phyloP scores from a whole-genome alignment of 2,329 filamentous ascomycete genomes.

The Escovopsis sp. region DNA sequence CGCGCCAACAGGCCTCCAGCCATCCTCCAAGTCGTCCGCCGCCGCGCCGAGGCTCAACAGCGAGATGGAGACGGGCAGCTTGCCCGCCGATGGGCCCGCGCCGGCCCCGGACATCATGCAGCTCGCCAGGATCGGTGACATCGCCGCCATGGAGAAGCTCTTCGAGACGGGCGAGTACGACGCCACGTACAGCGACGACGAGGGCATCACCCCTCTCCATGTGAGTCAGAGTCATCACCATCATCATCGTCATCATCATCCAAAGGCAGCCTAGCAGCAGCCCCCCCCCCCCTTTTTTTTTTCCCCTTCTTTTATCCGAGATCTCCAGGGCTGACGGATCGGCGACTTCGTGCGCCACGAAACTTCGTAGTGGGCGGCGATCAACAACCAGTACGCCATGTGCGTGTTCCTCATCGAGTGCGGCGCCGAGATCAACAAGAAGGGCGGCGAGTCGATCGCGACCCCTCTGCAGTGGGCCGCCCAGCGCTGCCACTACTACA shows the following conservation, averaged over 20 bases:
- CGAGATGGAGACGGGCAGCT: slow-evolving; percentile 39
- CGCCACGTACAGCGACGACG: slow-evolving; percentile 71
- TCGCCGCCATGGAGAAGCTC: slow-evolving; percentile 73
- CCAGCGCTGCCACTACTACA: slow-evolving; percentile 91
- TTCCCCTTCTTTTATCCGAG: too few relatives aligned
- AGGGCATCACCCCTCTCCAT: slow-evolving; percentile 91
- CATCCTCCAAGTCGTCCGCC: slow-evolving; percentile 37
- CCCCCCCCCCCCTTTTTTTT: not conserved
- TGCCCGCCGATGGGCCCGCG: slow-evolving; percentile 25
- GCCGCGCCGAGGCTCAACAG: slow-evolving; percentile 42
- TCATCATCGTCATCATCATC: too few relatives aligned
- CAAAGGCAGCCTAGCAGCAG: not conserved
- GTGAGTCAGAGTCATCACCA: slow-evolving; percentile 34
- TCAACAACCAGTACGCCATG: slow-evolving; percentile 96
- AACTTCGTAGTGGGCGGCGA: slow-evolving; percentile 72
- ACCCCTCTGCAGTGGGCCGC: slow-evolving; percentile 95
- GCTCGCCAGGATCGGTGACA: slow-evolving; percentile 74
- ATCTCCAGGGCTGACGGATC: too few relatives aligned
- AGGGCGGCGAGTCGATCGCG: slow-evolving; percentile 87
- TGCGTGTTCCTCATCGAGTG: slow-evolving; percentile 81
- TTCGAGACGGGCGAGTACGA: slow-evolving; percentile 73
- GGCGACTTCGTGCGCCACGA: too few relatives aligned
- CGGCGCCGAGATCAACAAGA: slow-evolving; percentile 85
- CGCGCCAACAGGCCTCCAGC: slow-evolving; percentile 30
- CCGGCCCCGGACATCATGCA: slow-evolving; percentile 81